phyloP scores from a whole-genome alignment of 2,329 filamentous ascomycete genomes.

The Alternaria atra region DNA sequence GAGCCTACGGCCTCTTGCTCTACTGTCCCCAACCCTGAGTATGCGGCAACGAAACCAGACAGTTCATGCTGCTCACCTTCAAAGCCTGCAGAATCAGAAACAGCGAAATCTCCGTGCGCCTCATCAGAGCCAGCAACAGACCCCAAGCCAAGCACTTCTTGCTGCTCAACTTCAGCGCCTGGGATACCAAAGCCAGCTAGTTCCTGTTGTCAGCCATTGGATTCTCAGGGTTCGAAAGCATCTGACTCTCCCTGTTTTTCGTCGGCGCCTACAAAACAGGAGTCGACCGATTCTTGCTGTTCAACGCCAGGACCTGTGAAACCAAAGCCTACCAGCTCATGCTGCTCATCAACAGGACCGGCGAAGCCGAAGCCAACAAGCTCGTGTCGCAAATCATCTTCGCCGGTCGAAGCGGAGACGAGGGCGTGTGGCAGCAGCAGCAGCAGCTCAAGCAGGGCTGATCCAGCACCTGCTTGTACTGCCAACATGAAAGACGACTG shows the following conservation, averaged over 20 bases:
- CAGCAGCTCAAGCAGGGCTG: background rate
- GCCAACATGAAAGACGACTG: background rate
- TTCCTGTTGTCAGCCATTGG: background rate
- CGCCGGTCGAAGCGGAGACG: background rate
- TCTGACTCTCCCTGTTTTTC: conserved; percentile 3
- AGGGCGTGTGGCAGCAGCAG: background rate
- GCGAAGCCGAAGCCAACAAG: background rate
- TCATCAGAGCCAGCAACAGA: background rate
- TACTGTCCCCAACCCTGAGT: background rate
- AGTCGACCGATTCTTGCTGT: background rate
- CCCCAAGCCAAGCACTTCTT: background rate
- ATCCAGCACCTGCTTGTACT: background rate
- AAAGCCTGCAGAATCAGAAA: background rate
- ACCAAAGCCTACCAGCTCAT: conserved; percentile 11
- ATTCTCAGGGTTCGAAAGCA: background rate
- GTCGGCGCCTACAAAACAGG: background rate
- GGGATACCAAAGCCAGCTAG: background rate
- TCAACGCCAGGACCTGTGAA: background rate
- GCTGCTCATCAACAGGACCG: conserved; percentile 10
- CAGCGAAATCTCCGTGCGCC: background rate
- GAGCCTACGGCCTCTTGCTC: background rate
- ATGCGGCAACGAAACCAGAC: background rate
- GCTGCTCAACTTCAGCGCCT: background rate
- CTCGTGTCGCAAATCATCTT: background rate
- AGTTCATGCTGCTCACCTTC: background rate